phyloP scores from a whole-genome alignment of 192 early-diverging fungal species.

The Lobulomyces angularis region DNA sequence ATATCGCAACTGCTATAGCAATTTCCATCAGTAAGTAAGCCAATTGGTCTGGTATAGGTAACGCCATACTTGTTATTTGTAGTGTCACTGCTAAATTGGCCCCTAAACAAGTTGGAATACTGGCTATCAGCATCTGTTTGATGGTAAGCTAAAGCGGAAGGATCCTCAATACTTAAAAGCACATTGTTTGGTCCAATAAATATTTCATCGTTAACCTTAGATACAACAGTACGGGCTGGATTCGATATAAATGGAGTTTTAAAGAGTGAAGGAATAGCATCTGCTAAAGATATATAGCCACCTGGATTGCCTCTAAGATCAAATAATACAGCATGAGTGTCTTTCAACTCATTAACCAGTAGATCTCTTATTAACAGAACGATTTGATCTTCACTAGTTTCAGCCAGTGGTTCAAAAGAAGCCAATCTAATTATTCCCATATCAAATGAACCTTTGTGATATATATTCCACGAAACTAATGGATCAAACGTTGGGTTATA shows the following conservation, averaged over 20 bases:
- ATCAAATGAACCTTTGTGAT: conserved; percentile 5
- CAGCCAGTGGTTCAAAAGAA: conserved; percentile 5
- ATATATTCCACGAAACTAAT: conserved; percentile 15
- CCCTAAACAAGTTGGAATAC: too few species aligned
- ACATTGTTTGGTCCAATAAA: too few species aligned
- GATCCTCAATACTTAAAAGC: too few species aligned
- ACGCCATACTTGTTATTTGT: conserved; percentile 9
- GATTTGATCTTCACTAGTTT: not conserved
- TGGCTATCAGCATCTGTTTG: too few species aligned
- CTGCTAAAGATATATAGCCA: conserved; percentile 9
- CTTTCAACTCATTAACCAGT: conserved; percentile 10
- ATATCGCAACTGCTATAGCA: conserved; percentile 17
- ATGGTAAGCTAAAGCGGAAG: too few species aligned
- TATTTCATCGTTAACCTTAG: conserved; percentile 3
- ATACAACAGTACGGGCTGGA: conserved; percentile 3
- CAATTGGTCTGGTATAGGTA: conserved; percentile 16
- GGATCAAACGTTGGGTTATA: too few species aligned
- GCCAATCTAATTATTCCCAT: conserved; percentile 12
- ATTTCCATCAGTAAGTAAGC: conserved; percentile 8
- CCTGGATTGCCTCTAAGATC: conserved; percentile 14
- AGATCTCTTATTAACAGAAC: conserved; percentile 2
- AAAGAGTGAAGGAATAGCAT: conserved; percentile 12
- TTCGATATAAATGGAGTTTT: not conserved
- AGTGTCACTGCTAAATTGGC: not conserved
- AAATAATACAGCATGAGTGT: conserved; percentile 8